Evolutionary conservation across 495 filamentous ascomycete genomes (phyloP).

Genomic region (Penicillium subrubescens): DNA sequence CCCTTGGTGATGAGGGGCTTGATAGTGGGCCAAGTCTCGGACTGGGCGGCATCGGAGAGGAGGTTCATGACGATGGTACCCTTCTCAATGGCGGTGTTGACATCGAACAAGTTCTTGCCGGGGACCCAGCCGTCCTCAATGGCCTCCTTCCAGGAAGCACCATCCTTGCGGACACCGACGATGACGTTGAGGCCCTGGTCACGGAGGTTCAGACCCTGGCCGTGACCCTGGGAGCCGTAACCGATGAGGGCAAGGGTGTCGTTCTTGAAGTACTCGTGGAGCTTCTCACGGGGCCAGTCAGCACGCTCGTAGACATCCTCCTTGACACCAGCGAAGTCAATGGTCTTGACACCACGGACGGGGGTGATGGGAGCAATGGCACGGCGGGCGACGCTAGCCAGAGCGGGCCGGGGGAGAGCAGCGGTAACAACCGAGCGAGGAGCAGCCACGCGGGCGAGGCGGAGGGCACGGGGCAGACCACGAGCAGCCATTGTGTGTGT

Average conservation of each 20-base stretch:
- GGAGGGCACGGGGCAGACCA: slow-evolving; percentile 79
- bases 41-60: slow-evolving; percentile 94
- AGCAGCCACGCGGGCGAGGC: slow-evolving; percentile 71
- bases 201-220: slow-evolving; percentile 97
- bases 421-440: slow-evolving; percentile 52
- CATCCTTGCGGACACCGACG: slow-evolving; percentile 96
- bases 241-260: slow-evolving; percentile 98
- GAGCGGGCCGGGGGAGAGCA: slow-evolving; percentile 46
- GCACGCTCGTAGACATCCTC: slow-evolving; percentile 96
- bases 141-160: slow-evolving; percentile 97
- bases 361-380: slow-evolving; percentile 58
- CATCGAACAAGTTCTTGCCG: slow-evolving; percentile 96
- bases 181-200: slow-evolving; percentile 99
- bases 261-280: slow-evolving; percentile 99
- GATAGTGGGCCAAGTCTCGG: slow-evolving; percentile 96
- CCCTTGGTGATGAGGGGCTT: slow-evolving; percentile 98
- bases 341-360: slow-evolving; percentile 52
- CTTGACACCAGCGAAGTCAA: slow-evolving; percentile 89
- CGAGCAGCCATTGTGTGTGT: slow-evolving; percentile 79
- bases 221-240: slow-evolving; percentile 98
- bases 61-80: slow-evolving; percentile 99
- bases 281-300: slow-evolving; percentile 98
- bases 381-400: slow-evolving; percentile 42
- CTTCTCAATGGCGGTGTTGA: slow-evolving; percentile 90
- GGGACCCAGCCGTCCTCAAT: slow-evolving; percentile 96